Evolutionary conservation across 75 land plant species (phyloP), one percentile per base, ranked within the genome.

Genomic region (Pinus albicaulis): DNA sequence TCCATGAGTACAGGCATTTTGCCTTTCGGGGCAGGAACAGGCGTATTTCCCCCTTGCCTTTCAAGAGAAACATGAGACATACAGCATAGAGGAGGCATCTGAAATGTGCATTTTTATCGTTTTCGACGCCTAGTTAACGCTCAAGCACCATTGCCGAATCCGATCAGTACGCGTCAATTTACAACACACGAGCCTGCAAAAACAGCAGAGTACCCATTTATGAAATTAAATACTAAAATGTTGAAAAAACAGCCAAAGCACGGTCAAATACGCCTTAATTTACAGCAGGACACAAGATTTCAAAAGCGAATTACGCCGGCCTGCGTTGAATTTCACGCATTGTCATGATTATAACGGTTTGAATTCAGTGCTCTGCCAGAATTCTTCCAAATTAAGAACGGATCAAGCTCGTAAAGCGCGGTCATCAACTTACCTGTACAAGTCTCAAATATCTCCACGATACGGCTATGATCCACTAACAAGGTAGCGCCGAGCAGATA

Each of bases 1-100:
- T 68, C 71, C 71, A 68, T 68, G 52, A 36, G 71, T 17, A 68
- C 71, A 68, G 71, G 53, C 71, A 68, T 68, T 41, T 36, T 19
- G n/a, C 16, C 7, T 6, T 34, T 34, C 23, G 38, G 22, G 3
- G 44, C 11, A 41, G 20, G 14, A 41, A 41, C 23, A 20, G 5
- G 41, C 22, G 23, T 38, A 38, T 41, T n/a, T 48, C 53, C 53
- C 53, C 53, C 12, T 41, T 36, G 23, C 38, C 16, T 1, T 2
- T 34, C 22, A 41, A 22, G 48, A 7, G 44, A 19, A 41, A 20
- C 48, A 41, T 8, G 5, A 20, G 14, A 38, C 22, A n/a, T 38
- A 38, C 48, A 10, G 71, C 71, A 28, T 3, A 57, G 19, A 0
- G n/a, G 22, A 57, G 59, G 22, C 59, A 57, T 57, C n/a, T 57